Evolutionary conservation across 2,329 filamentous ascomycete genomes (phyloP).

Genomic region (Colletotrichum sp.): DNA sequence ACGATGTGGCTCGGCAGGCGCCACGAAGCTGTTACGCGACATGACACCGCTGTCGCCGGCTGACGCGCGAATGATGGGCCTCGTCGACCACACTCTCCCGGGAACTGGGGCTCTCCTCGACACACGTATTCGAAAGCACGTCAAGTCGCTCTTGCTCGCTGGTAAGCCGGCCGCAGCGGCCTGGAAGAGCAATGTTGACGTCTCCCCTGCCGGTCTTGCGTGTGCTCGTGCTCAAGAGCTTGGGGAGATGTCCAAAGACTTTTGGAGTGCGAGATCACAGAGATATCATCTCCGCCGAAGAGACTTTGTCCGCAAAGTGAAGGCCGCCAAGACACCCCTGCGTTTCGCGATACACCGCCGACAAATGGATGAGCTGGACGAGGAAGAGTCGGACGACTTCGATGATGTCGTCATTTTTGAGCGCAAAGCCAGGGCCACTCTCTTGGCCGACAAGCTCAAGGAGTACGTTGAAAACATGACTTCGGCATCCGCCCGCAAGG

Average conservation of each 20-base stretch:
- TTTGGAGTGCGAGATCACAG: slow-evolving; percentile 40
- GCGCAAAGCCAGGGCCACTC: slow-evolving; percentile 7
- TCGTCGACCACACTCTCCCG: slow-evolving; percentile 43
- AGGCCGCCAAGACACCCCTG: slow-evolving; percentile 38
- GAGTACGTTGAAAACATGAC: slow-evolving; percentile 14
- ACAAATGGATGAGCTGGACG: slow-evolving; percentile 28
- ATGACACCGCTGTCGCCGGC: slow-evolving; percentile 43
- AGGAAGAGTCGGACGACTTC: slow-evolving; percentile 40
- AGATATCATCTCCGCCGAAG: slow-evolving; percentile 42
- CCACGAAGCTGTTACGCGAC: slow-evolving; percentile 32
- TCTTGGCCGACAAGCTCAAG: slow-evolving; percentile 13
- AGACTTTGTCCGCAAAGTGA: slow-evolving; percentile 45
- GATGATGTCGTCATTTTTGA: slow-evolving; percentile 33
- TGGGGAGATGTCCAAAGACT: slow-evolving; percentile 45
- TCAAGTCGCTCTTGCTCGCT: slow-evolving; percentile 31
- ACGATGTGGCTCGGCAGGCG: slow-evolving; percentile 37
- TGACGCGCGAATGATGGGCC: slow-evolving; percentile 39
- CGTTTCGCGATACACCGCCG: slow-evolving; percentile 43
- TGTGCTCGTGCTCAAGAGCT: slow-evolving; percentile 39
- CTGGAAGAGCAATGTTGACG: slow-evolving; percentile 40
- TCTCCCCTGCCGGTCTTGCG: slow-evolving; percentile 34
- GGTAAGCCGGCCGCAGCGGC: slow-evolving; percentile 10
- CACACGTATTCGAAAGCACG: slow-evolving; percentile 36
- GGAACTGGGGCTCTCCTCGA: slow-evolving; percentile 35
- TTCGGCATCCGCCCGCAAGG: background rate